phyloP scores from a whole-genome alignment of 306 rosid genomes.

The Cercis canadensis region DNA sequence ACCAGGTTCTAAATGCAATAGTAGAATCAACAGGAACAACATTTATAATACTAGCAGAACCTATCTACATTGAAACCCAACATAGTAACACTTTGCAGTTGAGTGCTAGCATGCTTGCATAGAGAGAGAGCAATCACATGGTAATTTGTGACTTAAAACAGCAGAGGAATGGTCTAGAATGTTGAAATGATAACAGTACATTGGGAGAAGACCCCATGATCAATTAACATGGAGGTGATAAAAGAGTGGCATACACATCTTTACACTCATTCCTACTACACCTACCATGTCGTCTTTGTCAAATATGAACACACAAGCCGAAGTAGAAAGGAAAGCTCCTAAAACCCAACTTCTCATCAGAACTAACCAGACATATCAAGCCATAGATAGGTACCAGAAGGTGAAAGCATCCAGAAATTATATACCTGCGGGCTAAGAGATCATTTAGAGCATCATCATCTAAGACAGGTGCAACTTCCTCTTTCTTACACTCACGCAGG shows the following conservation, averaged over 20 bases:
- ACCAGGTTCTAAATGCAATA: slow-evolving; percentile 22
- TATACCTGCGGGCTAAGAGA: slow-evolving; percentile 92
- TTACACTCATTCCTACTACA: slow-evolving; percentile 26
- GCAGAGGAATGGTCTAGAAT: slow-evolving; percentile 5
- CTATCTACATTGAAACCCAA: slow-evolving; percentile 21
- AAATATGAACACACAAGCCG: slow-evolving; percentile 17
- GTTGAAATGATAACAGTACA: slow-evolving; percentile 28
- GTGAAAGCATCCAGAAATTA: slow-evolving; percentile 23
- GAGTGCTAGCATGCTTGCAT: neutral
- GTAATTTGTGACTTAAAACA: slow-evolving; percentile 26
- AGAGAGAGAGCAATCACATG: slow-evolving; percentile 8
- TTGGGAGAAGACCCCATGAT: neutral
- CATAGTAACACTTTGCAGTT: slow-evolving; percentile 3
- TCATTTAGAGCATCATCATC: slow-evolving; percentile 97
- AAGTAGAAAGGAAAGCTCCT: slow-evolving; percentile 32
- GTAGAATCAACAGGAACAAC: slow-evolving; percentile 7
- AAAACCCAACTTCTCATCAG: slow-evolving; percentile 7
- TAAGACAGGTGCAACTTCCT: slow-evolving; percentile 97
- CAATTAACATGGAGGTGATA: slow-evolving; percentile 17
- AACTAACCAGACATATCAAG: slow-evolving; percentile 21
- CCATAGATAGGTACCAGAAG: slow-evolving; percentile 28
- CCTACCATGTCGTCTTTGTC: slow-evolving; percentile 16
- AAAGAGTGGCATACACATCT: slow-evolving; percentile 1
- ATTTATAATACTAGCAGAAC: slow-evolving; percentile 10
- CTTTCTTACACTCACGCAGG: slow-evolving; percentile 95